Percentiles rank a stretch among this genome's conserved stretches.
These are phyloP conservation scores for Teratosphaeria nubilosa DNA, from an alignment of 2,329 filamentous ascomycete species.

Conservation along the genomic window DNA sequence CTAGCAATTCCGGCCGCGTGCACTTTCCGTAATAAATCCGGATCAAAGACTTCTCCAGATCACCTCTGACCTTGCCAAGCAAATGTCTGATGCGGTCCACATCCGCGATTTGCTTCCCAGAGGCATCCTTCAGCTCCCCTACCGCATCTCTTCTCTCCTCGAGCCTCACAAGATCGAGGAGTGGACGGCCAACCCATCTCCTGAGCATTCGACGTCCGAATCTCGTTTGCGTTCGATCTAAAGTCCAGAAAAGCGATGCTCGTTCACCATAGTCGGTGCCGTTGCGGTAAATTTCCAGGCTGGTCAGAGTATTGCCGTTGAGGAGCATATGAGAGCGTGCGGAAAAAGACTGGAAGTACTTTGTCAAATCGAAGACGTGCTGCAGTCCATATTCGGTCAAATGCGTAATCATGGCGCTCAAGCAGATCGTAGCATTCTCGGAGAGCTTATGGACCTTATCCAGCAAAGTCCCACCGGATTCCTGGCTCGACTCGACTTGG, in stretches of 20 bases:
- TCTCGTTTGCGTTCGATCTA: slow-evolving; percentile 83
- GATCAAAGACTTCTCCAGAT: slow-evolving; percentile 87
- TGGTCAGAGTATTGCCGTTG: slow-evolving; percentile 88
- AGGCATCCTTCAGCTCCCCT: slow-evolving; percentile 61
- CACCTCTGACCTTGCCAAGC: slow-evolving; percentile 60
- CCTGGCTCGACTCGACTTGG: slow-evolving; percentile 34
- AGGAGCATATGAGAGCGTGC: slow-evolving; percentile 90
- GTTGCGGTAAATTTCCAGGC: slow-evolving; percentile 91
- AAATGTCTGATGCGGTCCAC: slow-evolving; percentile 67
- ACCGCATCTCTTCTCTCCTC: slow-evolving; percentile 76
- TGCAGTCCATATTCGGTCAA: slow-evolving; percentile 85
- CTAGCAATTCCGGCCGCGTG: slow-evolving; percentile 75
- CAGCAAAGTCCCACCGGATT: slow-evolving; percentile 50
- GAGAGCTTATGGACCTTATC: slow-evolving; percentile 80
- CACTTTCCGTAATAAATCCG: slow-evolving; percentile 97
- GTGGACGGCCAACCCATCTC: slow-evolving; percentile 88
- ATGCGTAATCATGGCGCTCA: slow-evolving; percentile 94
- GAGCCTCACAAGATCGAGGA: slow-evolving; percentile 65
- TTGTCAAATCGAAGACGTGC: slow-evolving; percentile 91
- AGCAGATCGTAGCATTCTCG: slow-evolving; percentile 77
- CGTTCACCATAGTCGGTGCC: slow-evolving; percentile 76
- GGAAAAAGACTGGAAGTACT: slow-evolving; percentile 94
- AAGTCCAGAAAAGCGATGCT: slow-evolving; percentile 88
- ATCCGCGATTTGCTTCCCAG: slow-evolving; percentile 50
- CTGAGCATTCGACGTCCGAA: slow-evolving; percentile 80